Conservation (phyloP, 495 filamentous ascomycete genomes). For the Xanthoparmelia taractica region DNA sequence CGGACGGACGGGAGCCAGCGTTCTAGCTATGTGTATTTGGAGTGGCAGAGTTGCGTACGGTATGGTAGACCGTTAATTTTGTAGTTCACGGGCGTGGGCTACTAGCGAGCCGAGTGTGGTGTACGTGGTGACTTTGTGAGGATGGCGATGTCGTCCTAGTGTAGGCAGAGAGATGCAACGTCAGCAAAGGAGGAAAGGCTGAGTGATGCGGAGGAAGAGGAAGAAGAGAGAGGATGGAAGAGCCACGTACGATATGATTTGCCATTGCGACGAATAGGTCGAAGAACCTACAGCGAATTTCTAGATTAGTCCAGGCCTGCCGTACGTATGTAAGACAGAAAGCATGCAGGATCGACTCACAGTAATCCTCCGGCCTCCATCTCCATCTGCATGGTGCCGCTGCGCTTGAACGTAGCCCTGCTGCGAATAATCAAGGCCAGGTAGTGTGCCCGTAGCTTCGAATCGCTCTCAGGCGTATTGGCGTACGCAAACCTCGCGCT, state of each 20-base stretch:
- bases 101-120: conserved; percentile 22
- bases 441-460: conserved; percentile 82
- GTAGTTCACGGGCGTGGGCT: too few species aligned
- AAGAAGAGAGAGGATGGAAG: conserved; percentile 7
- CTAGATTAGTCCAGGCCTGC: neutral
- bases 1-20: neutral
- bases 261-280: conserved; percentile 89
- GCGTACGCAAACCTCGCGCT: conserved; percentile 82
- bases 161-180: conserved; percentile 10
- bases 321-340: neutral
- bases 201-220: neutral
- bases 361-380: conserved; percentile 81
- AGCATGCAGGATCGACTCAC: conserved; percentile 10
- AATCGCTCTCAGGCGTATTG: conserved; percentile 81
- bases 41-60: neutral
- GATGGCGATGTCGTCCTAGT: conserved; percentile 28
- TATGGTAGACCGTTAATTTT: too few species aligned
- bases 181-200: conserved; percentile 8
- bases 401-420: conserved; percentile 78
- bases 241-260: conserved; percentile 64
- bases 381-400: conserved; percentile 93
- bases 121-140: conserved; percentile 28
- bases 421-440: conserved; percentile 84
- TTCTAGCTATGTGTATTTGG: neutral
- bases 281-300: conserved; percentile 49